A percentile compares a stretch with the other conserved stretches of the same genome.
Conservation (phyloP, 345 rosid species). For the Luvunga scandens region DNA sequence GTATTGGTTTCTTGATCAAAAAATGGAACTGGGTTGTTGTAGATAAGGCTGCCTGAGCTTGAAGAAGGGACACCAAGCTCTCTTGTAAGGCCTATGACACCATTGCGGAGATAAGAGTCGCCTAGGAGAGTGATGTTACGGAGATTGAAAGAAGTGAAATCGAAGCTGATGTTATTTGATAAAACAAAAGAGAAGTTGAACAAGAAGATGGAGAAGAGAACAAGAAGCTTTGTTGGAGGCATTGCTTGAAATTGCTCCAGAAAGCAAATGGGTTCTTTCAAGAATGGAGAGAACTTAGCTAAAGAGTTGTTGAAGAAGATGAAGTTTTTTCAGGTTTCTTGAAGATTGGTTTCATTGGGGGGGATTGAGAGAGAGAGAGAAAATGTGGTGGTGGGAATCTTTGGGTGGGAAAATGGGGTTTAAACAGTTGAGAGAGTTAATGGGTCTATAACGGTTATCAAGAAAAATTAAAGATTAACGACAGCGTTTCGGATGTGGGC, state of each 20-base stretch:
- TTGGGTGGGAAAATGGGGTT: slow-evolving; percentile 3
- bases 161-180: slow-evolving; percentile 41
- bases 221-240: slow-evolving; percentile 49
- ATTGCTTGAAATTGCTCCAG: background rate
- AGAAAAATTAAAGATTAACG: background rate
- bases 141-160: slow-evolving; percentile 56
- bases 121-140: slow-evolving; percentile 91
- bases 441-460: background rate
- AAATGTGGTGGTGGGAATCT: background rate
- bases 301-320: background rate
- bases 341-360: background rate
- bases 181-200: slow-evolving; percentile 9
- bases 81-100: slow-evolving; percentile 78
- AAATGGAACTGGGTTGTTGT: slow-evolving; percentile 64
- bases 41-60: slow-evolving; percentile 74
- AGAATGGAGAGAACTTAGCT: background rate
- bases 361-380: background rate
- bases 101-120: slow-evolving; percentile 76
- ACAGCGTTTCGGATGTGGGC: background rate
- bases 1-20: slow-evolving; percentile 65
- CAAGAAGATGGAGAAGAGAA: slow-evolving; percentile 32
- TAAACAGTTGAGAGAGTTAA: background rate
- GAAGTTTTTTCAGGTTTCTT: background rate
- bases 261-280: slow-evolving; percentile 8
- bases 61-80: slow-evolving; percentile 82